Evolutionary conservation across 2,329 filamentous ascomycete genomes (phyloP).

Genomic region (Hymenoscyphus salicellus): DNA sequence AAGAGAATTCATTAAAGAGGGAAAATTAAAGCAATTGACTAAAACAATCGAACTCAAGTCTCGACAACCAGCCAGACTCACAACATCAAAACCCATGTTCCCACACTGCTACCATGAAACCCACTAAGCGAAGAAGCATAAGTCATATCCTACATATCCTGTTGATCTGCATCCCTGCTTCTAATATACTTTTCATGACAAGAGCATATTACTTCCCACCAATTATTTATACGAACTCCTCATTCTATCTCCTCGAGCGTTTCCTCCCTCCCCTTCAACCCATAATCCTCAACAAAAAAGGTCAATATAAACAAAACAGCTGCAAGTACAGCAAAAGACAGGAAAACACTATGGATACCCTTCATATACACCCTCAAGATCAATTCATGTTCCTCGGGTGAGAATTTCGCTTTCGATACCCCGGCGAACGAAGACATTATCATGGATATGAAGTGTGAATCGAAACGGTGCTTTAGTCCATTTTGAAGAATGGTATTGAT

Average conservation of each 20-base stretch:
- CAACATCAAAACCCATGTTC: not conserved
- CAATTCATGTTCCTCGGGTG: not conserved
- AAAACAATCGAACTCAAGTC: too few relatives aligned
- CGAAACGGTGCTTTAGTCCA: not conserved
- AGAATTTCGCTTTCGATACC: not conserved
- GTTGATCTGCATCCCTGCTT: not conserved
- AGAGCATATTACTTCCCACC: not conserved
- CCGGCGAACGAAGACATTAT: slow-evolving; percentile 8
- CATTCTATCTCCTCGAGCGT: not conserved
- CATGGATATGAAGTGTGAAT: not conserved
- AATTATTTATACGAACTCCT: not conserved
- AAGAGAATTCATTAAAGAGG: too few relatives aligned
- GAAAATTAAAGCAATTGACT: too few relatives aligned
- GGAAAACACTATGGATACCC: slow-evolving; percentile 30
- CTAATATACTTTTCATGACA: not conserved
- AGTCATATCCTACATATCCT: not conserved
- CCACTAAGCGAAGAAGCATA: not conserved
- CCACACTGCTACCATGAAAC: not conserved
- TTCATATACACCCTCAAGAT: slow-evolving; percentile 29
- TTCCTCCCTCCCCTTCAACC: not conserved
- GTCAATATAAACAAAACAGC: not conserved
- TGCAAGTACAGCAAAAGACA: slow-evolving; percentile 8
- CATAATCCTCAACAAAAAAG: not conserved
- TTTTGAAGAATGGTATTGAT: slow-evolving; percentile 12
- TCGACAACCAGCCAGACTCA: too few relatives aligned